These are phyloP conservation scores for Pterocarpus santalinus DNA, from an alignment of 306 rosid species.

Conservation along the genomic window DNA sequence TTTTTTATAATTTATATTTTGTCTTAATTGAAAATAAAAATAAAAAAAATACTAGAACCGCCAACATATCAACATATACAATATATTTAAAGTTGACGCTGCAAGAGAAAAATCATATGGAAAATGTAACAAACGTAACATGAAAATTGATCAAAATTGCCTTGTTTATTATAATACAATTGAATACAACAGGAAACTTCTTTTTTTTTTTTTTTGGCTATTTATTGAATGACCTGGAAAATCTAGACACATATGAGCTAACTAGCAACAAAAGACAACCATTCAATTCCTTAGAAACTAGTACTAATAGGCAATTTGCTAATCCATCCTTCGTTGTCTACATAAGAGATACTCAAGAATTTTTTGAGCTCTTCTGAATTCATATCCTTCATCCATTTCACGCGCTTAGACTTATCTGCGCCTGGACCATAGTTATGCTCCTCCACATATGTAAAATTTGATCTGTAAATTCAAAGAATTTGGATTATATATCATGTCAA, in stretches of 20 bases:
- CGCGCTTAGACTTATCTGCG: conserved; percentile 46
- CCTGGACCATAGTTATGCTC: conserved; percentile 41
- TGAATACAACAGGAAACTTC: not conserved
- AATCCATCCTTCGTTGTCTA: conserved; percentile 53
- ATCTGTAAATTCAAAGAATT: conserved; percentile 30
- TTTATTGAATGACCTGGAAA: not conserved
- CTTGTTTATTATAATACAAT: not conserved
- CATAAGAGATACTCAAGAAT: conserved; percentile 19
- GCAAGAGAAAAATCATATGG: too few relatives aligned
- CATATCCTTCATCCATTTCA: conserved; percentile 44
- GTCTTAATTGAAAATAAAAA: too few relatives aligned
- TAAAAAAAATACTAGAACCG: too few relatives aligned
- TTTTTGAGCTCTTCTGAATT: not conserved
- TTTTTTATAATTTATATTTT: too few relatives aligned
- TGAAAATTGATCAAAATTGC: not conserved
- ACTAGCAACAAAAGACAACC: not conserved
- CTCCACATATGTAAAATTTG: conserved; percentile 39
- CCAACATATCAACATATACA: too few relatives aligned
- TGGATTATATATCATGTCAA: not conserved
- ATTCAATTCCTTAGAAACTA: not conserved
- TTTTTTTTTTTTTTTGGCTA: too few relatives aligned
- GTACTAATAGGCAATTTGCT: not conserved
- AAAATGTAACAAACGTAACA: too few relatives aligned
- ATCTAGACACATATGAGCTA: not conserved
- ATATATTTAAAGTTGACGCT: too few relatives aligned